A percentile compares a stretch with the other conserved stretches of the same genome.
Evolutionary conservation across 148 eudicot species (phyloP).

Genomic region (Amaranthus palmeri): DNA sequence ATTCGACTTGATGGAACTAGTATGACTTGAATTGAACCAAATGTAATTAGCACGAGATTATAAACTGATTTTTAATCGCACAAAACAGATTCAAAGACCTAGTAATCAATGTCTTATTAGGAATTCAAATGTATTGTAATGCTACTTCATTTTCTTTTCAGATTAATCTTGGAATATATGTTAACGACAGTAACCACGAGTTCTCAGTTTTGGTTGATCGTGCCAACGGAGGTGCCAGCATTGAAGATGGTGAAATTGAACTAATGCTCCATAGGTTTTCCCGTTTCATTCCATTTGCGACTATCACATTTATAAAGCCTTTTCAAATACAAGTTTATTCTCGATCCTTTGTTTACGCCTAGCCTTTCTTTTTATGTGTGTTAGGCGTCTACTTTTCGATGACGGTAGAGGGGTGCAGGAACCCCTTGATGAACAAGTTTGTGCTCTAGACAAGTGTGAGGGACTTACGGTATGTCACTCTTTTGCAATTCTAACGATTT

Average conservation of each 20-base stretch:
- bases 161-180: slow-evolving; percentile 80
- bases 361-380: slow-evolving; percentile 8
- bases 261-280: slow-evolving; percentile 80
- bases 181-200: slow-evolving; percentile 54
- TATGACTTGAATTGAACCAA: too few species aligned
- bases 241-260: slow-evolving; percentile 75
- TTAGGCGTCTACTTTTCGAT: slow-evolving; percentile 53
- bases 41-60: too few species aligned
- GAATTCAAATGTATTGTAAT: neutral
- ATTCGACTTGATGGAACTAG: too few species aligned
- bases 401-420: slow-evolving; percentile 72
- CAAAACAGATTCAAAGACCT: too few species aligned
- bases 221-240: slow-evolving; percentile 83
- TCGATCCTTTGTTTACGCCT: neutral
- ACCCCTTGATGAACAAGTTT: slow-evolving; percentile 65
- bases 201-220: slow-evolving; percentile 88
- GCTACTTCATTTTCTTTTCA: slow-evolving; percentile 26
- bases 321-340: neutral
- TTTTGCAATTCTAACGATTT: neutral
- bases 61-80: too few species aligned
- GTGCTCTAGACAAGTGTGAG: slow-evolving; percentile 44
- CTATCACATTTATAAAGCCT: neutral
- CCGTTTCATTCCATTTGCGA: neutral
- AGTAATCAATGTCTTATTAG: too few species aligned
- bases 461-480: slow-evolving; percentile 66